Base-by-base conservation (phyloP, 768 basidiomycete species). In the Lentinus brumalis region DNA sequence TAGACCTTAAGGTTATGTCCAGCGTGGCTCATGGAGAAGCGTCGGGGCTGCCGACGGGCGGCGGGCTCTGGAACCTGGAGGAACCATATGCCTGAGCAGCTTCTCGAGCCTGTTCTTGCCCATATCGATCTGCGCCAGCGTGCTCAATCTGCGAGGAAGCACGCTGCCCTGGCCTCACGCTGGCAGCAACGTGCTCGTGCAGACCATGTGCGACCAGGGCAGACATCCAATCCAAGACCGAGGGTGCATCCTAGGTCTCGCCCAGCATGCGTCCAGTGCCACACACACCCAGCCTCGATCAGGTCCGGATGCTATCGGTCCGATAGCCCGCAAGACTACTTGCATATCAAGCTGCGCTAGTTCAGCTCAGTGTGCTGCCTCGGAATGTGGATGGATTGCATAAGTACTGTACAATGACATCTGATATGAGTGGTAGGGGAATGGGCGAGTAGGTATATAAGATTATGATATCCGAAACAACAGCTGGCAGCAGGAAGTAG, bases 71-170 rank as follows among this genome's bases (percentile, higher is more conserved):
- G 38, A 26, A 35, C 11, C 35, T 10, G 12, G 32, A 16, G 51
- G 39, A 38, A 14, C 50, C 38, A 56, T 60, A 54, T 64, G 61
- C 44, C 57, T 62, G 32, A 52, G 32, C 44, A 56, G 56, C 57
- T 62, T 66, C 18, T 50, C 47, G 11, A 53, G 55, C 21, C 55
- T 50, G 18, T 12, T 16, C n/a, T n/a, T 47, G 57, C 16, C 61
- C 62, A 56, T 66, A 63, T 59, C 62, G 57, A 63, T 62, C 49
- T 18, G 26, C 16, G 15, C 26, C 61, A 53, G 56, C 61, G 52
- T 59, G 62, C 54, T 56, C 54, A 29, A 45, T 44, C 47, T 42
- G 46, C 21, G 21, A 26, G 46, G 29, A 26, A 49, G 46, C 46
- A 49, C 29, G 46, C 44, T 42, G 41, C 41, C 11, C 21, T 16